A percentile compares a stretch with the other conserved stretches of the same genome.
Conservation (phyloP, 306 rosid species). For the Fragaria vesca region DNA sequence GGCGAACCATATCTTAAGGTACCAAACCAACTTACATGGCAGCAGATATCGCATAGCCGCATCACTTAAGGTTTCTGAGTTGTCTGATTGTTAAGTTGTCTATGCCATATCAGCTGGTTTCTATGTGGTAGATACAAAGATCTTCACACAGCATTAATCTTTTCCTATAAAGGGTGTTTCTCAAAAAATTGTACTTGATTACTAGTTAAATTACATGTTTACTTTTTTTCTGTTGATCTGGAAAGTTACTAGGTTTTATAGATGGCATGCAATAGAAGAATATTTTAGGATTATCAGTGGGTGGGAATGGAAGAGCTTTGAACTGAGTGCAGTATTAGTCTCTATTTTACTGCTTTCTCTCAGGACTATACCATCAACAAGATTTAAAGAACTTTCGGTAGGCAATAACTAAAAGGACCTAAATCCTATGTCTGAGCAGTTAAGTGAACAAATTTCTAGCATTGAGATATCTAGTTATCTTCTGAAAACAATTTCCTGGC, state of each 20-base stretch:
- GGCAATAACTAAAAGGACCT: background rate
- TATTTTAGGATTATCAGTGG: background rate
- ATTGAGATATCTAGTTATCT: background rate
- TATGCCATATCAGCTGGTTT: background rate
- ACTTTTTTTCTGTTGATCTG: background rate
- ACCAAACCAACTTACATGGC: background rate
- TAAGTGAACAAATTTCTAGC: background rate
- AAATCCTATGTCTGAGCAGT: background rate
- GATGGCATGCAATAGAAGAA: background rate
- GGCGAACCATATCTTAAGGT: background rate
- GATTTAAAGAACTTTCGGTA: background rate
- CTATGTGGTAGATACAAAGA: background rate
- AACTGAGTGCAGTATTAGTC: background rate
- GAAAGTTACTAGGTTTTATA: background rate
- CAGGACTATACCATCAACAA: background rate
- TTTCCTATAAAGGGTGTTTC: background rate
- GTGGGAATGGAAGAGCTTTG: background rate
- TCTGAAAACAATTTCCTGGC: background rate
- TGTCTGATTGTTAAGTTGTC: background rate
- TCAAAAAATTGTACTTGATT: background rate
- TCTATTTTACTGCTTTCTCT: background rate
- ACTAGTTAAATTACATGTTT: background rate
- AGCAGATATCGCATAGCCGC: background rate
- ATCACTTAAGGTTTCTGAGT: background rate
- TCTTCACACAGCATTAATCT: background rate